These are phyloP conservation scores for Cryptosporidium viatorum DNA, from an alignment of 169 alveolate genomes.

Conservation along the genomic window DNA sequence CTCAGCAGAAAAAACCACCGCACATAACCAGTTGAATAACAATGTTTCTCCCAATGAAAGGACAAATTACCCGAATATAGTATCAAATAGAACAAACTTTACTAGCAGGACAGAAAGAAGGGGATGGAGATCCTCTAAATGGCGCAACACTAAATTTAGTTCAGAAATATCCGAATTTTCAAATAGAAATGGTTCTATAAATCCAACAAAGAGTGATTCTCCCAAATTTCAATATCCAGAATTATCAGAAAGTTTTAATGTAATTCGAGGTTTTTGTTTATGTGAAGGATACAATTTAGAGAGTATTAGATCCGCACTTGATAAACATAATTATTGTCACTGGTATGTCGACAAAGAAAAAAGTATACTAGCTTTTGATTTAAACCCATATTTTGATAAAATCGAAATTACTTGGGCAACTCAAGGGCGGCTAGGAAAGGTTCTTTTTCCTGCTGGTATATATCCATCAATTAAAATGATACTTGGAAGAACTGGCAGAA, in stretches of 20 bases:
- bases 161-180: not conserved
- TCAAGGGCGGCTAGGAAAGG: slow-evolving; percentile 49
- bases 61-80: not conserved
- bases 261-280: slow-evolving; percentile 58
- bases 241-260: slow-evolving; percentile 28
- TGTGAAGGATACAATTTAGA: slow-evolving; percentile 68
- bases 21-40: not conserved
- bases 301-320: slow-evolving; percentile 27
- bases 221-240: not conserved
- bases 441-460: slow-evolving; percentile 71
- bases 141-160: slow-evolving; percentile 16
- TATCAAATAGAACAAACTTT: not conserved
- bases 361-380: slow-evolving; percentile 34
- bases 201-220: not conserved
- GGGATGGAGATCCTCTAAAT: slow-evolving; percentile 14
- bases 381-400: slow-evolving; percentile 60
- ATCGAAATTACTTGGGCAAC: slow-evolving; percentile 67
- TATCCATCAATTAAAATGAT: slow-evolving; percentile 26
- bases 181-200: not conserved
- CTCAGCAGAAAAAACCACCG: not conserved
- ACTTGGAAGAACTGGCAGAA: not conserved
- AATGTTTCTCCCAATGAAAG: not conserved
- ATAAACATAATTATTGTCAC: slow-evolving; percentile 45
- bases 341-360: slow-evolving; percentile 75
- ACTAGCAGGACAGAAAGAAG: slow-evolving; percentile 23